Conservation (phyloP, 108 stramenopile genomes). For the Cyclotella choctawhatcheeana region DNA sequence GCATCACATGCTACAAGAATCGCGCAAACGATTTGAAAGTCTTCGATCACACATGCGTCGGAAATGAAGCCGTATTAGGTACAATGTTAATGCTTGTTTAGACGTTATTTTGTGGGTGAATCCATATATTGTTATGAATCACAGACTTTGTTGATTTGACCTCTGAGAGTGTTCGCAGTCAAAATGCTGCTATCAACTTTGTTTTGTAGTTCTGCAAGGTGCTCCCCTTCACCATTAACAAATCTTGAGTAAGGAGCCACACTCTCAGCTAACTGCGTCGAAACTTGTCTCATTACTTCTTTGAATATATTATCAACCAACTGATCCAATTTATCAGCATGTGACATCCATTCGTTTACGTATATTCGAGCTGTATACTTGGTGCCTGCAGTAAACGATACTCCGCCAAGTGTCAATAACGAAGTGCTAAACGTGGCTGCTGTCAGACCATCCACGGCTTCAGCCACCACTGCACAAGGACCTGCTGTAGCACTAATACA, state of each 20-base stretch:
- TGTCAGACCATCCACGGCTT: background rate
- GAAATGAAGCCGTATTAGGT: too few relatives aligned
- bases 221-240: constrained; percentile 14
- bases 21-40: too few relatives aligned
- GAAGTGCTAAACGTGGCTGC: background rate
- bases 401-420: background rate
- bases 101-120: too few relatives aligned
- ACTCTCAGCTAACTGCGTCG: constrained; percentile 1
- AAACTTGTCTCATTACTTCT: constrained; percentile 8
- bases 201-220: constrained; percentile 1
- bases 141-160: background rate
- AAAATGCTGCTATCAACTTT: background rate
- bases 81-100: too few relatives aligned
- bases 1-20: too few relatives aligned
- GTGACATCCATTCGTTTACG: background rate
- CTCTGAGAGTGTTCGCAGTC: background rate
- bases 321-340: constrained; percentile 4
- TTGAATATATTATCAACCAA: constrained; percentile 1
- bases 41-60: too few relatives aligned
- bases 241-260: constrained; percentile 12
- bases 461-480: background rate
- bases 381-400: background rate
- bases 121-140: too few relatives aligned
- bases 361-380: background rate
- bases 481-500: background rate